phyloP scores from a whole-genome alignment of 176 grass and related monocot genomes.

The Ananas comosus region DNA sequence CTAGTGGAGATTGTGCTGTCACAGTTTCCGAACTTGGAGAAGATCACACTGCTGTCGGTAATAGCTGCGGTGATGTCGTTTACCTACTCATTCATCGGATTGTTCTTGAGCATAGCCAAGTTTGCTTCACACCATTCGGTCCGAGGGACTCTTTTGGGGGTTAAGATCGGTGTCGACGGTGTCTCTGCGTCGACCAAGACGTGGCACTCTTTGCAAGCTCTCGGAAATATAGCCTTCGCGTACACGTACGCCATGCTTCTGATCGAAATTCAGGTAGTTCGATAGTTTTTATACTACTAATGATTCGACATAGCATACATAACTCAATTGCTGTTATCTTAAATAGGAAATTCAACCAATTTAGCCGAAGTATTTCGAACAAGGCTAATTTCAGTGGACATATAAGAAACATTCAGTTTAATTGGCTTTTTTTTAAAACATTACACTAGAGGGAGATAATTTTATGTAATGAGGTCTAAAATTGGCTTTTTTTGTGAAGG shows the following conservation, averaged over 20 bases:
- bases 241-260: conserved; percentile 97
- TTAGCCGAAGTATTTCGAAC: too few relatives aligned
- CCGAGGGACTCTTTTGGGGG: conserved; percentile 56
- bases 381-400: too few relatives aligned
- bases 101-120: conserved; percentile 51
- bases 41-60: conserved; percentile 67
- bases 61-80: conserved; percentile 84
- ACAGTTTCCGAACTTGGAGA: conserved; percentile 80
- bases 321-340: too few relatives aligned
- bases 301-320: too few relatives aligned
- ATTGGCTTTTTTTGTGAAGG: conserved; percentile 29
- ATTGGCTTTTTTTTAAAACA: too few relatives aligned
- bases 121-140: conserved; percentile 43
- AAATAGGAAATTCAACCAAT: too few relatives aligned
- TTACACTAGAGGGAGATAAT: background rate
- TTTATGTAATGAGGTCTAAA: background rate
- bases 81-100: conserved; percentile 62
- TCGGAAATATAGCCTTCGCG: conserved; percentile 88
- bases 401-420: too few relatives aligned
- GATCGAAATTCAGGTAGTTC: conserved; percentile 69
- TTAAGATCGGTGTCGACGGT: conserved; percentile 37
- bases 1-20: conserved; percentile 58
- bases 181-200: conserved; percentile 54
- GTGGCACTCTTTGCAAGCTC: conserved; percentile 76
- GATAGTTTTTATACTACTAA: too few relatives aligned